Evolutionary conservation across 192 early-diverging fungal species (phyloP).

Genomic region (Coemansia sp.): DNA sequence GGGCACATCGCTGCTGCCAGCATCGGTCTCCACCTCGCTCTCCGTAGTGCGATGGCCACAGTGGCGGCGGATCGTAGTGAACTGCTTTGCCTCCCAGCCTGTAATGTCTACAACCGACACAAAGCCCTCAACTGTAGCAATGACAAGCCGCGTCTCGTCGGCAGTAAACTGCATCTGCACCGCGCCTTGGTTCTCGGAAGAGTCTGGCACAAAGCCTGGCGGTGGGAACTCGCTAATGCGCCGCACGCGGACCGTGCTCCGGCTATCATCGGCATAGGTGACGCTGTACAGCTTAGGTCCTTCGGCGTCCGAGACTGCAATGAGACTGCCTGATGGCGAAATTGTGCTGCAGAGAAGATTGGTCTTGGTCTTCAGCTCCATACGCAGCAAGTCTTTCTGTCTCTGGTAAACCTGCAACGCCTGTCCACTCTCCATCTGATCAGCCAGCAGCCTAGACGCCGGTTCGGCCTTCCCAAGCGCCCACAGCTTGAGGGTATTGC

Average conservation of each 20-base stretch:
- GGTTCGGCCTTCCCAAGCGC: constrained; percentile 67
- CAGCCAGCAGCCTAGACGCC: constrained; percentile 14
- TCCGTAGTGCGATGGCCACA: constrained; percentile 61
- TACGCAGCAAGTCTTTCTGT: constrained; percentile 69
- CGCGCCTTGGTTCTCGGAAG: constrained; percentile 58
- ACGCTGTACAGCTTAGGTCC: constrained; percentile 66
- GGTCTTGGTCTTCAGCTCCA: constrained; percentile 72
- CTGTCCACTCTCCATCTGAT: constrained; percentile 47
- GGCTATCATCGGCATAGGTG: constrained; percentile 13
- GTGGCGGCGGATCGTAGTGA: constrained; percentile 65
- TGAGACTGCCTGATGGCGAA: constrained; percentile 79
- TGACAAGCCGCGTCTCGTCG: constrained; percentile 70
- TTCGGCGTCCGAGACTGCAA: constrained; percentile 80
- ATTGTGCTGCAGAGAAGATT: constrained; percentile 73
- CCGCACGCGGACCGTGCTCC: constrained; percentile 23
- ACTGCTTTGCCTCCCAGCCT: constrained; percentile 58
- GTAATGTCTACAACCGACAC: constrained; percentile 78
- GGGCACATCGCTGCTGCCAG: constrained; percentile 50
- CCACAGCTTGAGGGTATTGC: constrained; percentile 79
- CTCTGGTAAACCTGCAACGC: constrained; percentile 57
- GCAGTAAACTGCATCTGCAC: constrained; percentile 75
- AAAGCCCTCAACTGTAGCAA: constrained; percentile 73
- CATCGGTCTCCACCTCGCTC: constrained; percentile 42
- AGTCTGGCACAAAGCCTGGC: constrained; percentile 43
- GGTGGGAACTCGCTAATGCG: constrained; percentile 48